Conservation (phyloP, 176 grass and related monocot genomes). For the Carex myosuroides region DNA sequence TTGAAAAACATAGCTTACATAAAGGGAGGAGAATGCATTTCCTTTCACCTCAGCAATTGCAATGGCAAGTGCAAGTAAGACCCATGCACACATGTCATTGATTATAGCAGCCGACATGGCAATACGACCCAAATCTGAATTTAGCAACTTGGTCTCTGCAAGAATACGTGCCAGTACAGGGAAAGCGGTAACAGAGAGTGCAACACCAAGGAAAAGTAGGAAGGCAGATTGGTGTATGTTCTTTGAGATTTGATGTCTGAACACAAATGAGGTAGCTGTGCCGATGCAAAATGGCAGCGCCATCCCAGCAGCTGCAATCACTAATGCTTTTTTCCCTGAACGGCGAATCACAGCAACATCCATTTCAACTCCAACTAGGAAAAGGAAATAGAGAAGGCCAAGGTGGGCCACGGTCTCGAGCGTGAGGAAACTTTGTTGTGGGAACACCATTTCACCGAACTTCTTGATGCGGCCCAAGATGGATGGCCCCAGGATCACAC, state of each 20-base stretch:
- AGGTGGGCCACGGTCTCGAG: slow-evolving; percentile 77
- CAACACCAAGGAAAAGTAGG: slow-evolving; percentile 71
- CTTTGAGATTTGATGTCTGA: slow-evolving; percentile 46
- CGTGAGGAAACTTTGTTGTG: slow-evolving; percentile 50
- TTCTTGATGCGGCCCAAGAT: slow-evolving; percentile 34
- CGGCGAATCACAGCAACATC: slow-evolving; percentile 50
- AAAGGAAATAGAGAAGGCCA: slow-evolving; percentile 75
- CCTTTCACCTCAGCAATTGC: slow-evolving; percentile 43
- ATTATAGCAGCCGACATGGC: slow-evolving; percentile 78
- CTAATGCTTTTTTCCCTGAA: slow-evolving; percentile 44
- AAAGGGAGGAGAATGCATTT: slow-evolving; percentile 38
- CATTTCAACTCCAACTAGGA: slow-evolving; percentile 78
- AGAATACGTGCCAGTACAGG: slow-evolving; percentile 79
- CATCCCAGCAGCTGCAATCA: slow-evolving; percentile 49
- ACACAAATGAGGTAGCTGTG: slow-evolving; percentile 51
- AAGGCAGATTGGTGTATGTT: slow-evolving; percentile 49
- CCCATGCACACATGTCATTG: slow-evolving; percentile 72
- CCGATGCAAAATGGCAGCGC: slow-evolving; percentile 67
- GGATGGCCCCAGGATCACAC: slow-evolving; percentile 64
- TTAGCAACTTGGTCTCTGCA: slow-evolving; percentile 75
- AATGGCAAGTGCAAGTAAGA: slow-evolving; percentile 61
- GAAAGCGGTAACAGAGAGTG: slow-evolving; percentile 78
- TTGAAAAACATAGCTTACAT: slow-evolving; percentile 8
- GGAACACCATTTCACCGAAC: slow-evolving; percentile 45
- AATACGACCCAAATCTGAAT: slow-evolving; percentile 51